These are phyloP conservation scores for Clarireedia homoeocarpa DNA, from an alignment of 2,329 filamentous ascomycete species.

Conservation along the genomic window DNA sequence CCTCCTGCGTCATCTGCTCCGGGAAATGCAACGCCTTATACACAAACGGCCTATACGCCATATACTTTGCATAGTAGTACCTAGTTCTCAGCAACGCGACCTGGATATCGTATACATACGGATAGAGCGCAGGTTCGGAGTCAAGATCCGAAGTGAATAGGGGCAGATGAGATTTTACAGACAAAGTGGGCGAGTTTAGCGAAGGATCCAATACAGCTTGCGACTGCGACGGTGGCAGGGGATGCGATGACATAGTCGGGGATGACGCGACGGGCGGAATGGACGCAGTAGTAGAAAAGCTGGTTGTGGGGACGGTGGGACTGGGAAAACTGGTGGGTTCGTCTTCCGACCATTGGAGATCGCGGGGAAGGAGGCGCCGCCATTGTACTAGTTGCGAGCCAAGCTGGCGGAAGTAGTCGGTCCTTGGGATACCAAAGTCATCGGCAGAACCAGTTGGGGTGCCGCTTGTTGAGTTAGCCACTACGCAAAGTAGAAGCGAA, in stretches of 20 bases:
- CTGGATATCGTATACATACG: slow-evolving; percentile 47
- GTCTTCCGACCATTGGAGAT: slow-evolving; percentile 50
- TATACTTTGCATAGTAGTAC: slow-evolving; percentile 51
- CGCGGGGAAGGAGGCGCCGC: slow-evolving; percentile 45
- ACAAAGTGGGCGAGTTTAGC: slow-evolving; percentile 13
- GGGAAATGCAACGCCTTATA: slow-evolving; percentile 53
- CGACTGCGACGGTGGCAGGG: not conserved
- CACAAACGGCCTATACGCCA: slow-evolving; percentile 49
- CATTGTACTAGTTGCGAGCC: slow-evolving; percentile 48
- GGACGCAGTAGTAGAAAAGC: slow-evolving; percentile 13
- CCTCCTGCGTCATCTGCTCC: slow-evolving; percentile 44
- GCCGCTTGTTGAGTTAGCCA: slow-evolving; percentile 11
- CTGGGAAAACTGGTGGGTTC: slow-evolving; percentile 37
- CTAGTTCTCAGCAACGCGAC: slow-evolving; percentile 48
- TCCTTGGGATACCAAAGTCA: slow-evolving; percentile 18
- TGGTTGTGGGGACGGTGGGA: not conserved
- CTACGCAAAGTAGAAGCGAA: not conserved
- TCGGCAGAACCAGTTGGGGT: slow-evolving; percentile 12
- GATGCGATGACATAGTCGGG: not conserved
- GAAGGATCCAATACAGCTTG: slow-evolving; percentile 14
- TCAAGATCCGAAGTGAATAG: slow-evolving; percentile 43
- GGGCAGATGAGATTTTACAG: slow-evolving; percentile 23
- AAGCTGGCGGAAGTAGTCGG: slow-evolving; percentile 42
- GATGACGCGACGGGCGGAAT: not conserved
- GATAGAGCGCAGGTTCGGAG: slow-evolving; percentile 37